Conservation (phyloP, 805 yeast genomes). For the Wickerhamiella slavikovae region DNA sequence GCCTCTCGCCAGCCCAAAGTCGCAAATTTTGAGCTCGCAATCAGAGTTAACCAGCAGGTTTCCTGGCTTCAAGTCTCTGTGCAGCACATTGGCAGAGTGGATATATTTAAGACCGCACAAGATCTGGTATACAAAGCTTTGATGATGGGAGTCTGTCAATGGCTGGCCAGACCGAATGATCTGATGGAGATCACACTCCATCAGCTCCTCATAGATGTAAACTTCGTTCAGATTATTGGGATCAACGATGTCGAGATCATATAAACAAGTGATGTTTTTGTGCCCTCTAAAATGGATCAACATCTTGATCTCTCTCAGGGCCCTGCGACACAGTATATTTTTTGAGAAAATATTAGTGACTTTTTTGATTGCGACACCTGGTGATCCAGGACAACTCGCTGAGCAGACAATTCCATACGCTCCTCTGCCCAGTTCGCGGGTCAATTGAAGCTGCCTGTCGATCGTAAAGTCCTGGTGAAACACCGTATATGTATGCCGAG, state of each 20-base stretch:
- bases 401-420: conserved; percentile 96
- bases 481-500: conserved; percentile 35
- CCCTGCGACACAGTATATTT: conserved; percentile 77
- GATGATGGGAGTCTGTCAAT: conserved; percentile 80
- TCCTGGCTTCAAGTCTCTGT: conserved; percentile 81
- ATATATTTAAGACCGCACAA: conserved; percentile 74
- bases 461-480: conserved; percentile 84
- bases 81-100: conserved; percentile 87
- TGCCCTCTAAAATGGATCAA: conserved; percentile 89
- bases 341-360: conserved; percentile 87
- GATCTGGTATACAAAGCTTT: conserved; percentile 81
- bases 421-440: conserved; percentile 91
- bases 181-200: conserved; percentile 99
- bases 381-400: conserved; percentile 48
- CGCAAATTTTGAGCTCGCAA: conserved; percentile 87
- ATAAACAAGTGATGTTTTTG: conserved; percentile 84
- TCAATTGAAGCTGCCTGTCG: conserved; percentile 70
- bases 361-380: conserved; percentile 84
- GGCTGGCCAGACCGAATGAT: conserved; percentile 82
- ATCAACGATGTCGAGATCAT: conserved; percentile 76
- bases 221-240: conserved; percentile 75
- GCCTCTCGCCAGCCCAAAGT: conserved; percentile 72
- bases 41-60: conserved; percentile 72
- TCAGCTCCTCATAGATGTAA: conserved; percentile 82
- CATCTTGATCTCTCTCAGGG: conserved; percentile 75